These are phyloP conservation scores for Boletus chippewaensis DNA, from an alignment of 1,284 basidiomycete genomes.

Conservation along the genomic window DNA sequence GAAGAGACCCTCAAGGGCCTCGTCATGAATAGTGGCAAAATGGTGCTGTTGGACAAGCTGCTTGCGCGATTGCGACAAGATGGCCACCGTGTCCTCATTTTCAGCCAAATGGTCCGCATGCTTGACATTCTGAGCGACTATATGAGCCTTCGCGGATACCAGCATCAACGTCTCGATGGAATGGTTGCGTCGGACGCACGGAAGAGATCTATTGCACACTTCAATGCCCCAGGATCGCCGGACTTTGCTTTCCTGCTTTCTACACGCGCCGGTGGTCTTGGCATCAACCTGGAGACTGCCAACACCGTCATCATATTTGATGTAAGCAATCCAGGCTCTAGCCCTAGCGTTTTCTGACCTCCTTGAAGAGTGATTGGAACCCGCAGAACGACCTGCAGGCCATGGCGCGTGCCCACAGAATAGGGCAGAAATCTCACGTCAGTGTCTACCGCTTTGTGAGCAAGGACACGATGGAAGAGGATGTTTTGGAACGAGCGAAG, in stretches of 20 bases:
- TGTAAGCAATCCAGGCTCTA: constrained; percentile 45
- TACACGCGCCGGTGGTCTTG: constrained; percentile 94
- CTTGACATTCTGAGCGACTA: constrained; percentile 98
- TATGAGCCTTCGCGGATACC: constrained; percentile 84
- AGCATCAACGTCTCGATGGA: constrained; percentile 96
- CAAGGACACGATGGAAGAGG: constrained; percentile 99
- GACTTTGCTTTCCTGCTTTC: constrained; percentile 98
- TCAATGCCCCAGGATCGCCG: constrained; percentile 89
- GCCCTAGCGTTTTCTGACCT: constrained; percentile 16
- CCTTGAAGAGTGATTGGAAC: constrained; percentile 81
- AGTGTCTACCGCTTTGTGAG: constrained; percentile 98
- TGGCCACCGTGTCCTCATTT: constrained; percentile 95
- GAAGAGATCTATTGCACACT: constrained; percentile 93
- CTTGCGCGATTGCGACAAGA: constrained; percentile 84
- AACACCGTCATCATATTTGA: constrained; percentile 99
- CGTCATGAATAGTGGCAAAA: constrained; percentile 97
- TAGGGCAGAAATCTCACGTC: constrained; percentile 96
- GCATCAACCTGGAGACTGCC: constrained; percentile 97
- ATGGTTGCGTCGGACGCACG: constrained; percentile 89
- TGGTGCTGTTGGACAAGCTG: constrained; percentile 95
- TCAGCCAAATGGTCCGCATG: constrained; percentile 99
- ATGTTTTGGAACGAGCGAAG: constrained; percentile 95
- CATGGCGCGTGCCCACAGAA: constrained; percentile 97
- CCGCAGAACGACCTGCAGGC: constrained; percentile 98
- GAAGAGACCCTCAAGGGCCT: constrained; percentile 93